phyloP scores from a whole-genome alignment of 2,329 filamentous ascomycete genomes.

The Didymella segeticola region DNA sequence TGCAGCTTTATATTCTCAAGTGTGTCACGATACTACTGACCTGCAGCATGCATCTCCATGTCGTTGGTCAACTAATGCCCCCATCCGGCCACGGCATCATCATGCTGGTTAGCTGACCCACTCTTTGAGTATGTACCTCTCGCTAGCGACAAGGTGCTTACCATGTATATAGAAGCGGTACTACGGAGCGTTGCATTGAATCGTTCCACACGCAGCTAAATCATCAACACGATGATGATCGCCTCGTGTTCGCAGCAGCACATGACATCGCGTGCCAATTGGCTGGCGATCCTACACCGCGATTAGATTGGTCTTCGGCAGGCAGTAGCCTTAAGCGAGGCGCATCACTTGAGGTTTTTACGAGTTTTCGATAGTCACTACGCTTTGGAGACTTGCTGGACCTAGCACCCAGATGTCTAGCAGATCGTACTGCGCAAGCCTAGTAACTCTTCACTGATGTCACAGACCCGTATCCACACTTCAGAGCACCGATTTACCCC shows the following conservation, averaged over 20 bases:
- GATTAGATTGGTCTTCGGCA: background rate
- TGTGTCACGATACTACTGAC: background rate
- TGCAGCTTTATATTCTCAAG: slow-evolving; percentile 9
- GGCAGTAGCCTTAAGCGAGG: slow-evolving; percentile 15
- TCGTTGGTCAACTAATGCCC: background rate
- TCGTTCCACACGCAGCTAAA: slow-evolving; percentile 11
- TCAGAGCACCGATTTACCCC: background rate
- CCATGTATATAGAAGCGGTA: slow-evolving; percentile 2
- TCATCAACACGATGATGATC: slow-evolving; percentile 22
- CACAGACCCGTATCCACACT: slow-evolving; percentile 2
- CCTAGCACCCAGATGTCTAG: background rate
- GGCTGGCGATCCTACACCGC: background rate
- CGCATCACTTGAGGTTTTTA: slow-evolving; percentile 10
- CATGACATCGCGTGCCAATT: slow-evolving; percentile 11
- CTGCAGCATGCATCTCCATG: slow-evolving; percentile 1
- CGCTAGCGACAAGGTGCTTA: slow-evolving; percentile 1
- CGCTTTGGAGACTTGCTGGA: background rate
- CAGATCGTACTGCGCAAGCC: background rate
- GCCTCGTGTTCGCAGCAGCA: slow-evolving; percentile 10
- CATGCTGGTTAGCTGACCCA: background rate
- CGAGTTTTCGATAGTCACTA: slow-evolving; percentile 16
- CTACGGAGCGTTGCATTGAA: slow-evolving; percentile 18
- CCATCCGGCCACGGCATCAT: slow-evolving; percentile 5
- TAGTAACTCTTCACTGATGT: background rate
- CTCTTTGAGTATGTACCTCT: background rate